A percentile compares a stretch with the other conserved stretches of the same genome.
Evolutionary conservation across 1,139 yeast genomes (phyloP).

Genomic region (Magnusiomyces sp.): DNA sequence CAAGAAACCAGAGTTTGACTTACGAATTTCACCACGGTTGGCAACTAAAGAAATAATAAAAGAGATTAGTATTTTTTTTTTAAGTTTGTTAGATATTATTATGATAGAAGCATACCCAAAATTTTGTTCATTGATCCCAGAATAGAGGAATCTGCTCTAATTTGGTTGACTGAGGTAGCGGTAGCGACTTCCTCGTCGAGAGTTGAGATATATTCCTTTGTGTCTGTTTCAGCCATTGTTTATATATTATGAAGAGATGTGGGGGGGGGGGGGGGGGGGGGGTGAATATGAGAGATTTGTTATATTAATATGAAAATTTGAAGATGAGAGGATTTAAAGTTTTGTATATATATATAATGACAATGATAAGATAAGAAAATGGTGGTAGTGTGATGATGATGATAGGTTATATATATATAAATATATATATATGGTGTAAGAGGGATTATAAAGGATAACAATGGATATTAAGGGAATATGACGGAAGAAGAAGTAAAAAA

Average conservation of each 20-base stretch:
- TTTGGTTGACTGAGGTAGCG: conserved; percentile 19
- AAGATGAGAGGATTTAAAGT: too few relatives aligned
- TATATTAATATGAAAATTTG: too few relatives aligned
- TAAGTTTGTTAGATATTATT: background rate
- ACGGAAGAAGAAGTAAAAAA: too few relatives aligned
- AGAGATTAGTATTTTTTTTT: conserved; percentile 1
- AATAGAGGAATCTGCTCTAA: conserved; percentile 34
- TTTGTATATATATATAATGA: background rate
- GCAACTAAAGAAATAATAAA: conserved; percentile 49
- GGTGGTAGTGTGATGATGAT: background rate
- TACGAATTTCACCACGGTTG: conserved; percentile 86
- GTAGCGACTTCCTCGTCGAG: conserved; percentile 13
- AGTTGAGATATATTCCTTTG: background rate
- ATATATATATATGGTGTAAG: background rate
- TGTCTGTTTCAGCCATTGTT: conserved; percentile 1
- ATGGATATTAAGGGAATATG: too few relatives aligned
- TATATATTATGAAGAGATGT: background rate
- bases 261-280: background rate
- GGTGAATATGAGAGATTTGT: background rate
- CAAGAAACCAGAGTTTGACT: conserved; percentile 15
- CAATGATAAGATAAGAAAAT: too few relatives aligned
- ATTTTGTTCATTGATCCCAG: conserved; percentile 36
- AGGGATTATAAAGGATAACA: too few relatives aligned
- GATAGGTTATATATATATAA: background rate
- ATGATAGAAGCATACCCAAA: conserved; percentile 23